These are phyloP conservation scores for Polyporus tsugae DNA, from an alignment of 1,284 basidiomycete species.

Conservation along the genomic window DNA sequence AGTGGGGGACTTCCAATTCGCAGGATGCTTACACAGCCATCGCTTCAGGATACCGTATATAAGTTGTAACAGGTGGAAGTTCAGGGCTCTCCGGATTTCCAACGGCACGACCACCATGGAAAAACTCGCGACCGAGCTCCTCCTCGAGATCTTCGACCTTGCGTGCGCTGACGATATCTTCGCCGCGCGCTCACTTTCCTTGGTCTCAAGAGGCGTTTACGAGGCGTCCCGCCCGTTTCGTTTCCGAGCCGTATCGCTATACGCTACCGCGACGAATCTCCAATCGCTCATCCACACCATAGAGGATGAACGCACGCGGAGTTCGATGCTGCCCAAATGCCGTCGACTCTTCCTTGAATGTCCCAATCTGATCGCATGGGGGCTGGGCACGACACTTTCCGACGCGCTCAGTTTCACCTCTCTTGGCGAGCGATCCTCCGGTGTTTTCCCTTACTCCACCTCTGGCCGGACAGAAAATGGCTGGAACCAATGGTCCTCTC, in stretches of 20 bases:
- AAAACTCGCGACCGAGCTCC: constrained; percentile 4
- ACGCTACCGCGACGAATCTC: not conserved
- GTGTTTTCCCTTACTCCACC: not conserved
- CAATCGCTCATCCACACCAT: not conserved
- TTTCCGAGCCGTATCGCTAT: constrained; percentile 4
- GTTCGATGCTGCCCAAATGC: constrained; percentile 5
- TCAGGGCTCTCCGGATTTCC: not conserved
- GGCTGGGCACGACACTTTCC: not conserved
- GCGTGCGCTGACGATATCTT: constrained; percentile 1
- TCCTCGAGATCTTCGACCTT: constrained; percentile 6
- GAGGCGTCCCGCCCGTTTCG: constrained; percentile 4
- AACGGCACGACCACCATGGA: constrained; percentile 2
- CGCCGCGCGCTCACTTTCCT: constrained; percentile 9
- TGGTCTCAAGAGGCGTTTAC: constrained; percentile 6
- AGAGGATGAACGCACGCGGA: not conserved
- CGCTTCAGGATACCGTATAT: not conserved
- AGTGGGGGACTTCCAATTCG: not conserved
- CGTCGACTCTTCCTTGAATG: constrained; percentile 5
- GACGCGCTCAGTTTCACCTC: not conserved
- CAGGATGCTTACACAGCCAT: constrained; percentile 1
- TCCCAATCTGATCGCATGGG: not conserved
- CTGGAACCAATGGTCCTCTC: not conserved
- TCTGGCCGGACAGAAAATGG: not conserved
- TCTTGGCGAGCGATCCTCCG: not conserved
- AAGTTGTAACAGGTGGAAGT: not conserved